phyloP scores from a whole-genome alignment of 1,284 basidiomycete species.

The Fomitopsis schrenkii region DNA sequence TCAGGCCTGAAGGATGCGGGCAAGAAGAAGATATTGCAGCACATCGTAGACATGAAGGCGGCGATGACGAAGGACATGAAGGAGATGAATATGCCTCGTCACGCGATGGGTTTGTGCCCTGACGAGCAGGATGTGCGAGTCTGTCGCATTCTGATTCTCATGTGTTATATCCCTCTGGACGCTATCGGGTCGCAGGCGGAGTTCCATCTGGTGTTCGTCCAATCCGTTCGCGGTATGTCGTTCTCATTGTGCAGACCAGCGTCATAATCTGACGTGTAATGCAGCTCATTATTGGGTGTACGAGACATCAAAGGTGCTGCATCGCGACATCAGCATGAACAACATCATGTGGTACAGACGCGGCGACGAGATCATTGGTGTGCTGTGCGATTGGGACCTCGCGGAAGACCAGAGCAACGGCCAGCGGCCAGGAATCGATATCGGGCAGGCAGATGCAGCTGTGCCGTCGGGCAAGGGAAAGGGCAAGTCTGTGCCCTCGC shows the following conservation, averaged over 20 bases:
- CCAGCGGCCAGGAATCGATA: no score
- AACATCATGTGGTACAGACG: conserved; percentile 23
- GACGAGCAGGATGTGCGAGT: neutral
- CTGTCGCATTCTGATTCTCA: neutral
- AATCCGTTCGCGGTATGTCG: neutral
- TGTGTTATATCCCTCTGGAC: neutral
- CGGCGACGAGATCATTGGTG: conserved; percentile 10
- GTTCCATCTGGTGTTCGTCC: neutral
- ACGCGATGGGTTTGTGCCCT: neutral
- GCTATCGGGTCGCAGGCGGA: neutral
- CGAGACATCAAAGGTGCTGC: neutral
- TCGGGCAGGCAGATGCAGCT: no score
- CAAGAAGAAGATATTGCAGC: neutral
- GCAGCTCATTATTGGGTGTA: neutral
- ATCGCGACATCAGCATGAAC: neutral
- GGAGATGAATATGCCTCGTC: neutral
- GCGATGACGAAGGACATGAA: neutral
- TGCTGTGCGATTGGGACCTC: conserved; percentile 26
- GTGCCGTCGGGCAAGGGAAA: no score
- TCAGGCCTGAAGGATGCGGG: no score
- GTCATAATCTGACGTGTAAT: no score
- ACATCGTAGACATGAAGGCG: conserved; percentile 3
- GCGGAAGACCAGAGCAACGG: neutral
- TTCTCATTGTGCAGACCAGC: no score
- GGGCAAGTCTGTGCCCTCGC: no score